Percentiles rank a stretch among this genome's conserved stretches.
These are phyloP conservation scores for Sporothrix schenckii DNA, from an alignment of 2,329 filamentous ascomycete species.

Conservation along the genomic window DNA sequence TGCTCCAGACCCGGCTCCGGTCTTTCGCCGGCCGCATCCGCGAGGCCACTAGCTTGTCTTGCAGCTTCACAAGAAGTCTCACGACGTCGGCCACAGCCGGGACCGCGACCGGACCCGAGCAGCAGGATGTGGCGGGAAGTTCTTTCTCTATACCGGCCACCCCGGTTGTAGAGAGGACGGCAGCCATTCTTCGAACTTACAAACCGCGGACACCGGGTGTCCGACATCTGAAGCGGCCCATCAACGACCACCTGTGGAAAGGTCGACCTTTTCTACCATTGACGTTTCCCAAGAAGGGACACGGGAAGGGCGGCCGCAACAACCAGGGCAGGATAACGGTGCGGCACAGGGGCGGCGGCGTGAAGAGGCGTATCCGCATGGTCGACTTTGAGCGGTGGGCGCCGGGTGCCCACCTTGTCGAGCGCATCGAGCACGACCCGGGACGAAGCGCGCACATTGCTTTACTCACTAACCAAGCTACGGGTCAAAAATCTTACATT, in stretches of 20 bases:
- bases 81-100: conserved; percentile 34
- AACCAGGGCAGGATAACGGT: conserved; percentile 83
- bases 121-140: conserved; percentile 12
- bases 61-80: conserved; percentile 37
- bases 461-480: conserved; percentile 74
- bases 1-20: conserved; percentile 69
- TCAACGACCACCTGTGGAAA: conserved; percentile 98
- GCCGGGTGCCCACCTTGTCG: conserved; percentile 82
- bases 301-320: conserved; percentile 90
- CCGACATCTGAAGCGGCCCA: conserved; percentile 84
- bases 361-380: conserved; percentile 86
- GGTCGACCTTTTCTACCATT: conserved; percentile 79
- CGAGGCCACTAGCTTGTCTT: background rate
- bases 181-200: conserved; percentile 73
- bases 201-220: conserved; percentile 91
- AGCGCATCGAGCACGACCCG: conserved; percentile 95
- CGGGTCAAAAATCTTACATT: conserved; percentile 81
- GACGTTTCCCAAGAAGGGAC: conserved; percentile 90
- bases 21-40: conserved; percentile 45
- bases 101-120: conserved; percentile 20
- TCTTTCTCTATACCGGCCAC: conserved; percentile 2
- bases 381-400: conserved; percentile 83
- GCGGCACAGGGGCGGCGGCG: conserved; percentile 87
- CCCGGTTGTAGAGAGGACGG: conserved; percentile 40
- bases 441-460: conserved; percentile 93